Evolutionary conservation across 257 asterid genomes (phyloP), one percentile per base, ranked within the genome.

Genomic region (Oldenlandia corymbosa): DNA sequence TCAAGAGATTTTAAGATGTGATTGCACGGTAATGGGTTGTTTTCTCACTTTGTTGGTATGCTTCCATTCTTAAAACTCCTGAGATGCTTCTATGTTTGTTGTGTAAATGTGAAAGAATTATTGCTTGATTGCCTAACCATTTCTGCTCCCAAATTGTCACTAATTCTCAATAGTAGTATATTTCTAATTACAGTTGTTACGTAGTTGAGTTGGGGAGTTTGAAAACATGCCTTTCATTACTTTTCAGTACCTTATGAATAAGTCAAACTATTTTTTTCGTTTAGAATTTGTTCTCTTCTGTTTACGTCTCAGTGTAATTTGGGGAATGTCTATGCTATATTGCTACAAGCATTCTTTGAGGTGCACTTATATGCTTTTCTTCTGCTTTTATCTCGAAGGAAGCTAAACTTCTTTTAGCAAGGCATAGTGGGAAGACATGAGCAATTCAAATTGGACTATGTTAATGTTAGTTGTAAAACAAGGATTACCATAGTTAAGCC

Each of bases 1-100:
- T 11, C 47, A 20, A 43, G 41, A 65, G 37, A 34, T 37, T 52
- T 72, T 53, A 34, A 66, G 52, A 21, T 51, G 10, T 64, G 16
- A 18, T 54, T 36, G 20, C 43, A 28, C n/a, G 31, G 13, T 32
- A 21, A 21, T 64, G 10, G 7, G 41, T 28, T 47, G 20, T 60
- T 31, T 70, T 64, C 16, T 45, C 46, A 53, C 45, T 51, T 67
- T 62, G 54, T 13, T 39, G 26, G 55, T 20, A 8, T 20, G 13
- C 23, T 10, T 23, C 4, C 50, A 12, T 34, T 31, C 68, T 27
- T 21, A 34, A 8, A 18, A n/a, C n/a, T n/a, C n/a, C n/a, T 17
- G 5, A 39, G 31, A 3, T 36, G 17, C 30, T 24, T 58, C 13
- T 45, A 14, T 24, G n/a, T 36, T 68, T 24, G 31, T 42, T 41